Percentiles rank a stretch among this genome's conserved stretches.
Evolutionary conservation across 2,329 filamentous ascomycete species (phyloP).

Genomic region (Sordariomycetes sp.): DNA sequence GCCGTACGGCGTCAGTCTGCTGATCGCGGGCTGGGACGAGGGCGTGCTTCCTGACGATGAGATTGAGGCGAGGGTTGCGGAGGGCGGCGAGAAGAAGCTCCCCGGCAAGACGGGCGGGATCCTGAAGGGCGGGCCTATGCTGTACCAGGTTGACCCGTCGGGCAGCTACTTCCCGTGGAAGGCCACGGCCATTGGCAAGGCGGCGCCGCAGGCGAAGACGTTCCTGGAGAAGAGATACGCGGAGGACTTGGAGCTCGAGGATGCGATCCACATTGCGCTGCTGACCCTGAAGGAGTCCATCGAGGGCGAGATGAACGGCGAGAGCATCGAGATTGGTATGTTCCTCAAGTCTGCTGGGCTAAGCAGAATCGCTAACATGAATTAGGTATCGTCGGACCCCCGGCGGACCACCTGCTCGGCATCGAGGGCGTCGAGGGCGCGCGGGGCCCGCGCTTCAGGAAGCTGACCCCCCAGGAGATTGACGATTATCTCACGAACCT

Average conservation of each 20-base stretch:
- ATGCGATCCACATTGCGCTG: constrained; percentile 95
- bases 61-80: constrained; percentile 43
- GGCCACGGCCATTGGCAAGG: constrained; percentile 97
- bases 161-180: constrained; percentile 99
- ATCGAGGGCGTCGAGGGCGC: constrained; percentile 81
- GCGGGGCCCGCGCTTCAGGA: constrained; percentile 77
- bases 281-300: constrained; percentile 98
- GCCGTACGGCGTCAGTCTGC: constrained; percentile 88
- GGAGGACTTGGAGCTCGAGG: constrained; percentile 90
- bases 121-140: constrained; percentile 86
- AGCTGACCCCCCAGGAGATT: constrained; percentile 94
- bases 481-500: constrained; percentile 99
- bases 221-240: constrained; percentile 99
- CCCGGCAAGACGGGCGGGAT: constrained; percentile 88
- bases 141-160: constrained; percentile 98
- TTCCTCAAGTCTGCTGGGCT: background rate
- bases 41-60: constrained; percentile 79
- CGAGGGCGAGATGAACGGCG: constrained; percentile 97
- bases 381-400: constrained; percentile 83
- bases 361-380: constrained; percentile 12
- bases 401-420: constrained; percentile 83
- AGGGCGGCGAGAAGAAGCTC: constrained; percentile 44
- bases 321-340: constrained; percentile 91
- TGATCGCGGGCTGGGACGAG: constrained; percentile 97
- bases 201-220: constrained; percentile 94